Conservation (phyloP, 1,284 basidiomycete genomes). For the Papiliotrema fonsecae region DNA sequence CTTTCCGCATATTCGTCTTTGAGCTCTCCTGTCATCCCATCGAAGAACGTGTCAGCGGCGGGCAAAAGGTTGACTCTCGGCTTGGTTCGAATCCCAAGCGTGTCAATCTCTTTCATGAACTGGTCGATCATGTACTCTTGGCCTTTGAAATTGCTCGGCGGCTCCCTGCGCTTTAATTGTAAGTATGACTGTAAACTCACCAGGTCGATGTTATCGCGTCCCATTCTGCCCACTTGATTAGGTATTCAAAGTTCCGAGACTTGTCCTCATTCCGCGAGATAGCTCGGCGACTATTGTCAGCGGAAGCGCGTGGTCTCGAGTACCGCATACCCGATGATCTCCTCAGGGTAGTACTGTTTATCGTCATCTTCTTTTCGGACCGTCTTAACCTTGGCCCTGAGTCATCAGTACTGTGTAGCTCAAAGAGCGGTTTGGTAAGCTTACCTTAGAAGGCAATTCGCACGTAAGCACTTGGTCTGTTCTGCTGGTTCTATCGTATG, state of each 20-base stretch:
- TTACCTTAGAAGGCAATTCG: conserved; percentile 3
- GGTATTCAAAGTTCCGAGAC: conserved; percentile 1
- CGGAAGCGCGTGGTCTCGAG: too few species aligned
- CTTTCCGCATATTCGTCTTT: conserved; percentile 37
- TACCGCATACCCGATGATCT: conserved; percentile 5
- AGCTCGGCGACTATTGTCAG: conserved; percentile 3
- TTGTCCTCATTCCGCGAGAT: conserved; percentile 2
- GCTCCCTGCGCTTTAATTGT: neutral
- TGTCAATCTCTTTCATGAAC: neutral
- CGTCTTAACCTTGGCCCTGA: neutral
- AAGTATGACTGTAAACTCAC: conserved; percentile 6
- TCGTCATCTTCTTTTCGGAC: conserved; percentile 1
- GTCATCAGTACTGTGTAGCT: neutral
- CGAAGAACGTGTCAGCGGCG: neutral
- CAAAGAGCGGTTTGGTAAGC: neutral
- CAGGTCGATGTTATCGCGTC: conserved; percentile 15
- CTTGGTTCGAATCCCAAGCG: neutral
- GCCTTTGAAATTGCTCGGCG: neutral
- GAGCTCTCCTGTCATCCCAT: neutral
- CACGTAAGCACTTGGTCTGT: neutral
- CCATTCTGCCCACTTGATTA: conserved; percentile 6
- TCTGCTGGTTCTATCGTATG: neutral
- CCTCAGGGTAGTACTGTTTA: neutral
- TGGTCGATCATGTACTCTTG: neutral
- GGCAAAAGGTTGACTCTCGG: neutral